phyloP scores from a whole-genome alignment of 345 rosid genomes.

The Eucalyptus tenuipes region DNA sequence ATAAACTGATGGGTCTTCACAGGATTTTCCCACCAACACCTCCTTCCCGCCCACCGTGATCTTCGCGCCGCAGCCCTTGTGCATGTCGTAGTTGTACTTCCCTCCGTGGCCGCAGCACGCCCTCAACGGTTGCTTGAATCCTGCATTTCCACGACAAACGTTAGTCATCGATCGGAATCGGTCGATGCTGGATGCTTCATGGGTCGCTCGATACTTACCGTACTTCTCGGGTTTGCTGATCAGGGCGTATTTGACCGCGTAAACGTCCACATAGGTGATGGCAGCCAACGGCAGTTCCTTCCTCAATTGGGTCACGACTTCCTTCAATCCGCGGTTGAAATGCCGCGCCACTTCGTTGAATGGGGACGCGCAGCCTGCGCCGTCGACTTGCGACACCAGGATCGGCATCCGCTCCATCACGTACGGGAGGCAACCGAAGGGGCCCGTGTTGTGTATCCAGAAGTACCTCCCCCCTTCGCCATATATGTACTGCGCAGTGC shows the following conservation, averaged over 20 bases:
- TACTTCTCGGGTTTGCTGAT: slow-evolving; percentile 23
- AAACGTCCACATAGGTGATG: slow-evolving; percentile 57
- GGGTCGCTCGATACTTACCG: slow-evolving; percentile 6
- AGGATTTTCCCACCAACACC: slow-evolving; percentile 37
- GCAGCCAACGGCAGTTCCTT: slow-evolving; percentile 31
- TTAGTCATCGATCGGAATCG: not conserved
- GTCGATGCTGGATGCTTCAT: not conserved
- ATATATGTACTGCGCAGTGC: slow-evolving; percentile 23
- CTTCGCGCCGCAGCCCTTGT: slow-evolving; percentile 45
- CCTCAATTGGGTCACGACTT: slow-evolving; percentile 31
- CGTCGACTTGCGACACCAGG: slow-evolving; percentile 28
- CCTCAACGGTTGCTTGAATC: slow-evolving; percentile 48
- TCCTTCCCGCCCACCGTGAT: slow-evolving; percentile 28
- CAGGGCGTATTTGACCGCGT: slow-evolving; percentile 43
- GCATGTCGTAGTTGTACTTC: slow-evolving; percentile 46
- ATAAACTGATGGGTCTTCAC: slow-evolving; percentile 19
- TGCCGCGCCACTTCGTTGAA: slow-evolving; percentile 50
- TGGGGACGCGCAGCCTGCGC: slow-evolving; percentile 47
- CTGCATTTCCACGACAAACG: slow-evolving; percentile 1
- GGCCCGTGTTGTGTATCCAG: slow-evolving; percentile 83
- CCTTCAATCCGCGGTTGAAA: slow-evolving; percentile 41
- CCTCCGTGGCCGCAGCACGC: slow-evolving; percentile 89
- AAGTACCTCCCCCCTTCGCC: slow-evolving; percentile 67
- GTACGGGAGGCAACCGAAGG: slow-evolving; percentile 61
- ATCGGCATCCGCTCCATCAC: slow-evolving; percentile 40